Evolutionary conservation across 2,329 filamentous ascomycete species (phyloP).

Genomic region (Clarireedia hainanense): DNA sequence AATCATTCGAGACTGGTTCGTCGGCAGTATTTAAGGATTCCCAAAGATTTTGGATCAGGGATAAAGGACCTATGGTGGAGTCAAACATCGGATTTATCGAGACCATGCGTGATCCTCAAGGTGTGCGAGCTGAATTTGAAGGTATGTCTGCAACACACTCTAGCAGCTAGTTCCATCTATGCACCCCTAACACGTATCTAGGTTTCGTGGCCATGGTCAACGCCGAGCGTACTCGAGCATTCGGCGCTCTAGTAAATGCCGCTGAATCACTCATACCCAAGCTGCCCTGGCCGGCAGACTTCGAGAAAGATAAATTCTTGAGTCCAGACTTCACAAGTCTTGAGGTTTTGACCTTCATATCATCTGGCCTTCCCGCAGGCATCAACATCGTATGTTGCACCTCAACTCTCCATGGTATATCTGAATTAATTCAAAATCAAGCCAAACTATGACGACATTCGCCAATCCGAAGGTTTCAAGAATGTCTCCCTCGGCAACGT

Average conservation of each 20-base stretch:
- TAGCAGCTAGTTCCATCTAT: not conserved
- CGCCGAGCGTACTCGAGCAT: slow-evolving; percentile 80
- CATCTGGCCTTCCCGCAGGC: slow-evolving; percentile 55
- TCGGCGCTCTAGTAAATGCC: slow-evolving; percentile 73
- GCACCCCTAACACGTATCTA: not conserved
- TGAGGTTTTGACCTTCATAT: slow-evolving; percentile 79
- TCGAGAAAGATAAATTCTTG: slow-evolving; percentile 94
- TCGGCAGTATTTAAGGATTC: slow-evolving; percentile 72
- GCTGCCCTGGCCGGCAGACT: slow-evolving; percentile 78
- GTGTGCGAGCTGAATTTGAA: slow-evolving; percentile 77
- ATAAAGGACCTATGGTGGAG: slow-evolving; percentile 74
- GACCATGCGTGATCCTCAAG: slow-evolving; percentile 76
- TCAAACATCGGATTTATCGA: slow-evolving; percentile 80
- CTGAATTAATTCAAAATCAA: slow-evolving; percentile 11
- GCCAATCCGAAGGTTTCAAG: slow-evolving; percentile 82
- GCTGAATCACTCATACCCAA: slow-evolving; percentile 81
- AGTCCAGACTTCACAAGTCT: slow-evolving; percentile 94
- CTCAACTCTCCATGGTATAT: not conserved
- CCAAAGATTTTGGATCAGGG: slow-evolving; percentile 74
- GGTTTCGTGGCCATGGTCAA: slow-evolving; percentile 76
- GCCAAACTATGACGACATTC: slow-evolving; percentile 67
- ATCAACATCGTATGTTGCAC: slow-evolving; percentile 44
- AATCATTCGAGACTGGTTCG: slow-evolving; percentile 68
- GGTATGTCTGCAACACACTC: slow-evolving; percentile 34
- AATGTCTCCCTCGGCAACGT: slow-evolving; percentile 93